Conservation (phyloP, 2,329 filamentous ascomycete genomes). For the Fusarium brachygibbosum region DNA sequence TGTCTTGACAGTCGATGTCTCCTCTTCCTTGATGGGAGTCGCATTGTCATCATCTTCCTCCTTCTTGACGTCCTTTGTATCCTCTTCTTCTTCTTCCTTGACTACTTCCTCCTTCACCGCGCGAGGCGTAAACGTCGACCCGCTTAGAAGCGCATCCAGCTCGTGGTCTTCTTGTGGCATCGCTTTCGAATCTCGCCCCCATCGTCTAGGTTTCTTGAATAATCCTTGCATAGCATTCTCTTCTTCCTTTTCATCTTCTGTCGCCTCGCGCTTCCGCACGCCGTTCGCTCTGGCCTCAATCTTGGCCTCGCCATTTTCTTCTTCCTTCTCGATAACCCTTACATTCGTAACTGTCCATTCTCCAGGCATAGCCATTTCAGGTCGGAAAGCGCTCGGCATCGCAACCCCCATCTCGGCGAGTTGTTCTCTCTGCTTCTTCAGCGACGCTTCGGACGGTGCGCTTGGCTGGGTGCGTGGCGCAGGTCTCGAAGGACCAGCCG, state of each 20-base stretch:
- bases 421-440: slow-evolving; percentile 88
- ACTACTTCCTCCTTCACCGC: slow-evolving; percentile 44
- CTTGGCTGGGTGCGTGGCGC: slow-evolving; percentile 19
- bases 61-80: slow-evolving; percentile 36
- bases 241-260: slow-evolving; percentile 72
- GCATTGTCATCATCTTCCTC: slow-evolving; percentile 35
- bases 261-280: slow-evolving; percentile 72
- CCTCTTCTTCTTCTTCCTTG: slow-evolving; percentile 42
- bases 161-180: slow-evolving; percentile 66
- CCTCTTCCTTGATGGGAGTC: background rate
- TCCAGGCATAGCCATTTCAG: slow-evolving; percentile 87
- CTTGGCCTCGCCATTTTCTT: slow-evolving; percentile 58
- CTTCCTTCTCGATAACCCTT: slow-evolving; percentile 63
- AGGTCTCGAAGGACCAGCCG: slow-evolving; percentile 45
- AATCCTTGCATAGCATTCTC: slow-evolving; percentile 69
- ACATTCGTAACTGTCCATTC: slow-evolving; percentile 85
- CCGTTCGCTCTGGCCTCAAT: slow-evolving; percentile 67
- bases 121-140: slow-evolving; percentile 49
- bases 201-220: slow-evolving; percentile 70
- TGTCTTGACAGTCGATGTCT: slow-evolving; percentile 55
- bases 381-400: slow-evolving; percentile 82
- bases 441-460: slow-evolving; percentile 67
- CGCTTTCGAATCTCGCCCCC: slow-evolving; percentile 67
- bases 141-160: slow-evolving; percentile 71
- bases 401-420: slow-evolving; percentile 88